Evolutionary conservation across 2,329 filamentous ascomycete genomes (phyloP).

Genomic region (Penicillium thymicola): DNA sequence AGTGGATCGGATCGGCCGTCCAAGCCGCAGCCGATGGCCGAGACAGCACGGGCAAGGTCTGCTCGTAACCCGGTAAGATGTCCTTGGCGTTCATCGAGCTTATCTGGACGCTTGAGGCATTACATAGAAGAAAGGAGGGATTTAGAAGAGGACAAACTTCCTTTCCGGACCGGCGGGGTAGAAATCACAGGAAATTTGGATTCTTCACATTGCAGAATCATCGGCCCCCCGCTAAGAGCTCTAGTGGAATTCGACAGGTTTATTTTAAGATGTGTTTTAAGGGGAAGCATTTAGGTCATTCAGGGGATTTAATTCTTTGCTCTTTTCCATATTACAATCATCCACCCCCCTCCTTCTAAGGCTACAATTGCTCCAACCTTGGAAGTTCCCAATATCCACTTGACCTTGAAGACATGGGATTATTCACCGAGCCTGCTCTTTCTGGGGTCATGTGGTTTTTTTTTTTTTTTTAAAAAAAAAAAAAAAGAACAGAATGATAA

Average conservation of each 20-base stretch:
- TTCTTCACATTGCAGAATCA: constrained; percentile 20
- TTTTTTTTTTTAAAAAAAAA: too few species aligned
- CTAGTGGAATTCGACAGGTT: constrained; percentile 16
- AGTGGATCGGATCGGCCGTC: constrained; percentile 17
- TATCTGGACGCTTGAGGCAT: neutral
- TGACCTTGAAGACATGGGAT: neutral
- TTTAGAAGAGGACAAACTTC: constrained; percentile 1
- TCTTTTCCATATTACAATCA: neutral
- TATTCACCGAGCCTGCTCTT: neutral
- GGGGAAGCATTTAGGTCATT: neutral
- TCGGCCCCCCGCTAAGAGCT: constrained; percentile 14
- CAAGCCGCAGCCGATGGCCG: constrained; percentile 20
- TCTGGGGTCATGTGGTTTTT: neutral
- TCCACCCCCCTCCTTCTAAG: neutral
- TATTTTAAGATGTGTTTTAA: neutral
- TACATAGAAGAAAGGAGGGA: neutral
- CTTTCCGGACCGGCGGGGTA: constrained; percentile 14
- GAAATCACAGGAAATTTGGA: constrained; percentile 7
- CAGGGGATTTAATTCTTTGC: neutral
- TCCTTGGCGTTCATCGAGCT: constrained; percentile 33
- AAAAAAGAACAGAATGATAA: neutral
- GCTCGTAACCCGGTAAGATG: constrained; percentile 20
- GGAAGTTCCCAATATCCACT: neutral
- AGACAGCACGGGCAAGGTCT: constrained; percentile 30
- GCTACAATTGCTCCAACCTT: neutral